Evolutionary conservation across 169 alveolate genomes (phyloP).

Genomic region (Plasmodium vinckei): DNA sequence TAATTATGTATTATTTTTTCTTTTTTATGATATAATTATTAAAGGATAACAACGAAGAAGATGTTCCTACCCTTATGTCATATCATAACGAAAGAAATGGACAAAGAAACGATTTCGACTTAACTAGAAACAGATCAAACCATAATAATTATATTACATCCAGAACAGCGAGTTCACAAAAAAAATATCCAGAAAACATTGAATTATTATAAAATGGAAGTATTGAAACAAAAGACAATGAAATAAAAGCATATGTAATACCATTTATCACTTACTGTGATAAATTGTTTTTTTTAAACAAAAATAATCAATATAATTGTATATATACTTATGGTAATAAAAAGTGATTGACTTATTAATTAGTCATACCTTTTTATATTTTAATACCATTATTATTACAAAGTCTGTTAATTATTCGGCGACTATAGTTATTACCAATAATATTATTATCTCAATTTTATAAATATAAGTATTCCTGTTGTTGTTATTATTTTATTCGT

Average conservation of each 20-base stretch:
- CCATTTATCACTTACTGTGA: background rate
- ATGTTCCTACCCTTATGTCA: conserved; percentile 83
- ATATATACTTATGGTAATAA: no score
- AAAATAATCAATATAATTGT: no score
- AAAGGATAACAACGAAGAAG: conserved; percentile 82
- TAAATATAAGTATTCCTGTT: no score
- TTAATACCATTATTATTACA: no score
- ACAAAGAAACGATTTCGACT: conserved; percentile 44
- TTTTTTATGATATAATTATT: conserved; percentile 9
- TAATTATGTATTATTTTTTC: background rate
- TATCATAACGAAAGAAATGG: conserved; percentile 62
- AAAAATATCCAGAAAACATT: conserved; percentile 63
- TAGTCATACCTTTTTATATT: no score
- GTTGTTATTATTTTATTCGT: no score
- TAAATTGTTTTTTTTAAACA: background rate
- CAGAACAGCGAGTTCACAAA: conserved; percentile 26
- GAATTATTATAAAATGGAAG: conserved; percentile 34
- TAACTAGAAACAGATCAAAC: conserved; percentile 69
- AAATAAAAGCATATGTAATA: background rate
- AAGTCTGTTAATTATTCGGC: no score
- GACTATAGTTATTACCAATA: no score
- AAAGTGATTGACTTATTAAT: no score
- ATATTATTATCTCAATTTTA: no score
- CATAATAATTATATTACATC: conserved; percentile 54
- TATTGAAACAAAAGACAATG: background rate